These are phyloP conservation scores for Mycotypha africana DNA, from an alignment of 371 early-diverging fungal genomes.

Conservation along the genomic window DNA sequence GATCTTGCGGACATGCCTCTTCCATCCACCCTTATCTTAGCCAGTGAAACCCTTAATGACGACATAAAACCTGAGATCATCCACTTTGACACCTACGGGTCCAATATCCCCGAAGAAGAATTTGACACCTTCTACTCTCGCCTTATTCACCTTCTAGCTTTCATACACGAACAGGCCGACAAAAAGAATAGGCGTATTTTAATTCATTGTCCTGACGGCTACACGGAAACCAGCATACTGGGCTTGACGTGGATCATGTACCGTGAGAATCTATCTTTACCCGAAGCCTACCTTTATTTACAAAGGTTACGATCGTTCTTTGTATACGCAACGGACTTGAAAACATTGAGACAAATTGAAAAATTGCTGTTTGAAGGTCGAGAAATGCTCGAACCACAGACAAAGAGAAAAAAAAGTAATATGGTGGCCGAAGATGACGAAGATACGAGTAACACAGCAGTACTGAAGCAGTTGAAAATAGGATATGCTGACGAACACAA, in stretches of 20 bases:
- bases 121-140: conserved; percentile 26
- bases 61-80: conserved; percentile 42
- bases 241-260: conserved; percentile 54
- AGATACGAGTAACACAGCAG: not conserved
- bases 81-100: conserved; percentile 45
- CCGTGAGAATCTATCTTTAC: conserved; percentile 37
- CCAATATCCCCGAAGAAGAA: conserved; percentile 18
- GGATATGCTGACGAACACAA: too few relatives aligned
- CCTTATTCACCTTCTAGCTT: conserved; percentile 25
- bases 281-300: conserved; percentile 55
- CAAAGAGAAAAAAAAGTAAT: conserved; percentile 11
- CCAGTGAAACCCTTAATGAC: conserved; percentile 33
- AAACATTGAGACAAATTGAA: conserved; percentile 34
- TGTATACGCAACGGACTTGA: conserved; percentile 53
- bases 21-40: conserved; percentile 37
- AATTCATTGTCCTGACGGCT: conserved; percentile 62
- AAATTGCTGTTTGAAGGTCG: conserved; percentile 7
- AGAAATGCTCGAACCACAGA: conserved; percentile 11
- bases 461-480: not conserved
- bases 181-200: conserved; percentile 30
- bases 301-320: conserved; percentile 58
- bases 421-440: not conserved
- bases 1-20: conserved; percentile 52
- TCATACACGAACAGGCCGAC: conserved; percentile 35
- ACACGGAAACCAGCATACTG: conserved; percentile 54